Percentiles rank a stretch among this genome's conserved stretches.
These are phyloP conservation scores for Aspergillus sp. DNA, from an alignment of 2,329 filamentous ascomycete genomes.

Conservation along the genomic window DNA sequence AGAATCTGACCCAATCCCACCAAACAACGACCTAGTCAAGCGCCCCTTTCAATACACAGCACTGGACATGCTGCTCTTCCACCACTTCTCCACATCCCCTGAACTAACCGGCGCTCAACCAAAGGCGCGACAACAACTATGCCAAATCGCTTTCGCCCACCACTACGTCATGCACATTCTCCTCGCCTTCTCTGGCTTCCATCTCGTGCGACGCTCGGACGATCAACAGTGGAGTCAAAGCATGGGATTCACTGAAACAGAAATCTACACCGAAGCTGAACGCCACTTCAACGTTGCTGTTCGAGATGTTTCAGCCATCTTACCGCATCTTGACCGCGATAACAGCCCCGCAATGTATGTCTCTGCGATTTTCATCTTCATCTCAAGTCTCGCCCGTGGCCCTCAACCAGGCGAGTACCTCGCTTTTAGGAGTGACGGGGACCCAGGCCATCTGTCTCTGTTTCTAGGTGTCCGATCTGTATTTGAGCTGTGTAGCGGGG, in stretches of 20 bases:
- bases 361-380: conserved; percentile 12
- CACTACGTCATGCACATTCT: conserved; percentile 18
- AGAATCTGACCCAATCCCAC: neutral
- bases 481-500: conserved; percentile 3
- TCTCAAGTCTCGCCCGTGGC: conserved; percentile 12
- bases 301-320: conserved; percentile 3
- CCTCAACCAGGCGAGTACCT: conserved; percentile 17
- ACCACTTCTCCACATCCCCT: conserved; percentile 14
- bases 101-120: conserved; percentile 7
- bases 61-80: conserved; percentile 19
- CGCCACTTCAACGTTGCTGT: conserved; percentile 14
- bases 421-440: conserved; percentile 15
- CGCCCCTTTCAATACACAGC: conserved; percentile 17
- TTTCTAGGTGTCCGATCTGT: conserved; percentile 20
- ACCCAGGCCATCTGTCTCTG: conserved; percentile 3
- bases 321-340: neutral
- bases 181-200: conserved; percentile 17
- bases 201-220: conserved; percentile 4
- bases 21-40: neutral
- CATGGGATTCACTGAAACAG: neutral
- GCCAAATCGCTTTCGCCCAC: conserved; percentile 10
- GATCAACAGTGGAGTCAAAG: neutral
- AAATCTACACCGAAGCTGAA: conserved; percentile 14
- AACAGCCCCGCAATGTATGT: conserved; percentile 13
- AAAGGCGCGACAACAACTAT: conserved; percentile 4